A percentile compares a stretch with the other conserved stretches of the same genome.
phyloP scores from a whole-genome alignment of 495 filamentous ascomycete species.

The Tetracladium setigerum region DNA sequence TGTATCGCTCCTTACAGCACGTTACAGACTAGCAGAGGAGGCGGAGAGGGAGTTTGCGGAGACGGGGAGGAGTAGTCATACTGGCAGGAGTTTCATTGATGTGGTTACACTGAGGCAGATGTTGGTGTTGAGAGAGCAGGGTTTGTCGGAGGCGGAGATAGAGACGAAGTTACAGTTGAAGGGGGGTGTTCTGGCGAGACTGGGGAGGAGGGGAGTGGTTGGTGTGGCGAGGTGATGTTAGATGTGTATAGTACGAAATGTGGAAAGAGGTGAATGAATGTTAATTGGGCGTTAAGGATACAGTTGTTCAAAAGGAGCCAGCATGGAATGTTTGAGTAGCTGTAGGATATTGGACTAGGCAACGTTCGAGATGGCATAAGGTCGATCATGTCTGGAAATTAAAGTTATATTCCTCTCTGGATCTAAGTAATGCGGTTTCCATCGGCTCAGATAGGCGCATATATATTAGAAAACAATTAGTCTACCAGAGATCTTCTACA shows the following conservation, averaged over 20 bases:
- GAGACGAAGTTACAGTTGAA: constrained; percentile 51
- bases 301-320: too few relatives aligned
- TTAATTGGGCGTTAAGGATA: too few relatives aligned
- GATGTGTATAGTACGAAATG: constrained; percentile 12
- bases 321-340: too few relatives aligned
- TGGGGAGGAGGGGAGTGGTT: constrained; percentile 47
- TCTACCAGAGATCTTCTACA: too few relatives aligned
- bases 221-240: constrained; percentile 29
- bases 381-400: too few relatives aligned
- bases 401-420: too few relatives aligned
- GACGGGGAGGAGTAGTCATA: constrained; percentile 34
- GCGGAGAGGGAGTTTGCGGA: constrained; percentile 44
- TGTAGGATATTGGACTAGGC: too few relatives aligned
- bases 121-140: constrained; percentile 48
- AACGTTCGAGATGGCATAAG: too few relatives aligned
- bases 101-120: constrained; percentile 51
- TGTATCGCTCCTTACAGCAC: constrained; percentile 11
- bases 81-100: constrained; percentile 54
- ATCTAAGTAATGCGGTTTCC: too few relatives aligned
- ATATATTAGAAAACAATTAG: too few relatives aligned
- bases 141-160: constrained; percentile 42
- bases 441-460: too few relatives aligned
- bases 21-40: constrained; percentile 17
- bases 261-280: too few relatives aligned
- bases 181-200: constrained; percentile 44